Conservation (phyloP, 139 green algal species). For the Edaphochlamys debaryana region DNA sequence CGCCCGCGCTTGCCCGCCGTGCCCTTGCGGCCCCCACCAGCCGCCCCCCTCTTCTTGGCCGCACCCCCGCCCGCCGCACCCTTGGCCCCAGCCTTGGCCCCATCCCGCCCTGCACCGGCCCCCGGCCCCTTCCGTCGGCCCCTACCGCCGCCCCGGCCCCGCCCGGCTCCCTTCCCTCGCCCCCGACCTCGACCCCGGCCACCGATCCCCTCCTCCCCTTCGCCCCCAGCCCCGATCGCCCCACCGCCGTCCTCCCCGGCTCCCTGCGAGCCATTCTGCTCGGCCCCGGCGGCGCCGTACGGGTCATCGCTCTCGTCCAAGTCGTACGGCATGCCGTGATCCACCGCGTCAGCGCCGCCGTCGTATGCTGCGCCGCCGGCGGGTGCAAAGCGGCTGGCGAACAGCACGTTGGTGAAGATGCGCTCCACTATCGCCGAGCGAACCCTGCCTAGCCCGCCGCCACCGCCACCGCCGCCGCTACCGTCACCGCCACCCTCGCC, state of each 20-base stretch:
- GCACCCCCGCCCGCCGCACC: no score
- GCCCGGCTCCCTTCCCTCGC: neutral
- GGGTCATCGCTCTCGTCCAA: neutral
- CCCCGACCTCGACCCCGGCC: neutral
- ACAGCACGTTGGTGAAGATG: neutral
- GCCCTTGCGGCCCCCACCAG: no score
- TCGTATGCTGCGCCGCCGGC: no score
- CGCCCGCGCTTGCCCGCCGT: no score
- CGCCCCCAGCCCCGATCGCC: no score
- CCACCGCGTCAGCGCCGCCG: neutral
- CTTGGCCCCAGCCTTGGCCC: no score
- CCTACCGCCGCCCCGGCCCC: no score
- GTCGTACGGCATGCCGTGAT: neutral
- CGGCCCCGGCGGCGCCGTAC: slow-evolving; percentile 4
- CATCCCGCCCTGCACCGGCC: no score
- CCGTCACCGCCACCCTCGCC: neutral
- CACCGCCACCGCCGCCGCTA: neutral
- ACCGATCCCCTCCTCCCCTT: neutral
- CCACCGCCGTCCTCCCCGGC: neutral
- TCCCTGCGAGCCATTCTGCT: no score
- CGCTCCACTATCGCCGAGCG: slow-evolving; percentile 6
- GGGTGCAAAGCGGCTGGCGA: neutral
- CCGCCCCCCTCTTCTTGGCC: no score
- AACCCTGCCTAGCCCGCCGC: neutral
- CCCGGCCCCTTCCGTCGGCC: no score